These are phyloP conservation scores for Sporothrix phasma DNA, from an alignment of 2,329 filamentous ascomycete genomes.

Conservation along the genomic window DNA sequence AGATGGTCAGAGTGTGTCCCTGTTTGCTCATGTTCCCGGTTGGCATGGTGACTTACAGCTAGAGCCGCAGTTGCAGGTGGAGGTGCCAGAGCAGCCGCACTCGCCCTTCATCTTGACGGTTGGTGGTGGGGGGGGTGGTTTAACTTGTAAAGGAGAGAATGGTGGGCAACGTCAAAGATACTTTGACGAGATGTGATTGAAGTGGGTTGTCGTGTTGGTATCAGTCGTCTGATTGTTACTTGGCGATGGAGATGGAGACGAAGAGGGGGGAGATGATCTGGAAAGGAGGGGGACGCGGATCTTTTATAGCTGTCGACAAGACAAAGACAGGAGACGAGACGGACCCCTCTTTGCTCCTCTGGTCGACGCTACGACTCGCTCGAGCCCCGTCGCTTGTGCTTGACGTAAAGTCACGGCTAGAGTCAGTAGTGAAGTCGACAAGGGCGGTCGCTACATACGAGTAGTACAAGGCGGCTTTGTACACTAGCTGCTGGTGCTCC, in stretches of 20 bases:
- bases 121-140: conserved; percentile 2
- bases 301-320: too few relatives aligned
- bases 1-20: conserved; percentile 21
- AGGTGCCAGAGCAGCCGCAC: conserved; percentile 29
- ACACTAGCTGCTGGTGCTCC: too few relatives aligned
- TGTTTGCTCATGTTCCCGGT: not conserved
- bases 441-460: too few relatives aligned
- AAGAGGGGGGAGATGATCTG: not conserved
- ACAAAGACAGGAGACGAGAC: too few relatives aligned
- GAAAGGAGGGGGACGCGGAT: not conserved
- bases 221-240: not conserved
- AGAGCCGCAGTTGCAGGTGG: conserved; percentile 26
- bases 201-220: not conserved
- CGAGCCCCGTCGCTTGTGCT: too few relatives aligned
- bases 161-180: conserved; percentile 12
- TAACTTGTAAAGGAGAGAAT: conserved; percentile 19
- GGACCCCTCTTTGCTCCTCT: too few relatives aligned
- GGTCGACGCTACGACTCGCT: conserved; percentile 3
- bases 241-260: not conserved
- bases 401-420: too few relatives aligned
- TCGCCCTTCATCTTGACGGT: conserved; percentile 30
- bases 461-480: too few relatives aligned
- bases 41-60: conserved; percentile 14
- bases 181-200: not conserved
- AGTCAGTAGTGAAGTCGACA: too few relatives aligned